Conservation (phyloP, 106 monocot species). For the Dioscorea dumetorum region DNA sequence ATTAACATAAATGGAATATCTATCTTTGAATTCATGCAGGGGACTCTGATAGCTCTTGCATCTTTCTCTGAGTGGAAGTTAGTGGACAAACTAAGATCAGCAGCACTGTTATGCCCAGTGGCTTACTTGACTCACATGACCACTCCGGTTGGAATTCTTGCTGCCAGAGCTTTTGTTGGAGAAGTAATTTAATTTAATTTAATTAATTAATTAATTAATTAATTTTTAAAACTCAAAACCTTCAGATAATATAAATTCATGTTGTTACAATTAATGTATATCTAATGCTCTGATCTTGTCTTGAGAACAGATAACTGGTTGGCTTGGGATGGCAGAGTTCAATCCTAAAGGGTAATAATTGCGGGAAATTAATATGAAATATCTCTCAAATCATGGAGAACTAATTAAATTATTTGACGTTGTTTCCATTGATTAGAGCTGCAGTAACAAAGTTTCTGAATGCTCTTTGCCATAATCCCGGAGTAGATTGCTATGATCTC, state of each 20-base stretch:
- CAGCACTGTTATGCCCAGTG: slow-evolving; percentile 45
- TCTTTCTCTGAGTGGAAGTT: slow-evolving; percentile 51
- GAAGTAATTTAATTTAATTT: slow-evolving; percentile 21
- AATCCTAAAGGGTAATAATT: slow-evolving; percentile 57
- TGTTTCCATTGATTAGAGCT: slow-evolving; percentile 14
- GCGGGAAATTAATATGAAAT: background rate
- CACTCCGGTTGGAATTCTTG: slow-evolving; percentile 43
- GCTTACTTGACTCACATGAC: slow-evolving; percentile 61
- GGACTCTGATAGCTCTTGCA: slow-evolving; percentile 55
- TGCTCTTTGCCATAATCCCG: slow-evolving; percentile 25
- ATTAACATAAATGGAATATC: too few relatives aligned
- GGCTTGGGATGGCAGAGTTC: slow-evolving; percentile 77
- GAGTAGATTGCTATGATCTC: slow-evolving; percentile 57
- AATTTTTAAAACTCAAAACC: background rate
- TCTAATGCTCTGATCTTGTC: background rate
- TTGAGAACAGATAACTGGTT: slow-evolving; percentile 37
- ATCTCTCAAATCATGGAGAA: too few relatives aligned
- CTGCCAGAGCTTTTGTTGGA: slow-evolving; percentile 47
- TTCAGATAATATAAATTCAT: background rate
- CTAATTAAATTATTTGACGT: too few relatives aligned
- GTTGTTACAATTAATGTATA: background rate
- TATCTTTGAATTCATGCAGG: slow-evolving; percentile 13
- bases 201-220: too few relatives aligned
- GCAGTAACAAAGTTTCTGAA: slow-evolving; percentile 28
- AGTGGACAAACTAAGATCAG: slow-evolving; percentile 49